Evolutionary conservation across 305 asterid genomes (phyloP).

Genomic region (Solanum hybrid): DNA sequence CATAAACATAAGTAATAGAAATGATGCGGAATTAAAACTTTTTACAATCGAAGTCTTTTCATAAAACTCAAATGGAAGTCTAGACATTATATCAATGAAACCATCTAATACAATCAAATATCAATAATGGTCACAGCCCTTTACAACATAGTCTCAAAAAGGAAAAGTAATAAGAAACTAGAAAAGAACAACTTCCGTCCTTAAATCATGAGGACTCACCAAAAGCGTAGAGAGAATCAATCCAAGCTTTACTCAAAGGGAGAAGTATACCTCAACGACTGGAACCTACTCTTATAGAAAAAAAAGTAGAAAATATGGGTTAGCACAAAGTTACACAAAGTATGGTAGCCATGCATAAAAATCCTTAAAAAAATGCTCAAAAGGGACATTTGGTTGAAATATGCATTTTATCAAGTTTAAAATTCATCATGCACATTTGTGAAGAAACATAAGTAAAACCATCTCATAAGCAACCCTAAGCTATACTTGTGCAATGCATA

Average conservation of each 20-base stretch:
- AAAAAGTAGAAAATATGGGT: background rate
- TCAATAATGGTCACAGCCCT: background rate
- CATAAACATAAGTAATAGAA: background rate
- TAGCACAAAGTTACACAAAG: background rate
- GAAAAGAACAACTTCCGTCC: background rate
- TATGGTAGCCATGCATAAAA: background rate
- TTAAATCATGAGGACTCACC: background rate
- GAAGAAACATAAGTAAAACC: background rate
- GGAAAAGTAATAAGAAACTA: background rate
- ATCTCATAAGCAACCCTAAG: background rate
- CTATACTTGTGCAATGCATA: background rate
- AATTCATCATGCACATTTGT: background rate
- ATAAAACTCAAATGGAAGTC: background rate
- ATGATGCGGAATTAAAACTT: background rate
- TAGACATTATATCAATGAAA: background rate
- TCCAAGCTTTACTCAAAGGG: background rate
- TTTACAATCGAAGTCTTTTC: background rate
- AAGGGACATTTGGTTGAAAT: background rate
- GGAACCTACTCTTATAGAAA: background rate
- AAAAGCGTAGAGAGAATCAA: background rate
- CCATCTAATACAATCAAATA: background rate
- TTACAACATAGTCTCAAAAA: background rate
- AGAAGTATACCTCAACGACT: background rate
- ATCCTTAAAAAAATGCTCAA: background rate
- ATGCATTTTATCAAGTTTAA: background rate